Evolutionary conservation across 2,329 filamentous ascomycete genomes (phyloP).

Genomic region (Apiospora saccharicola): DNA sequence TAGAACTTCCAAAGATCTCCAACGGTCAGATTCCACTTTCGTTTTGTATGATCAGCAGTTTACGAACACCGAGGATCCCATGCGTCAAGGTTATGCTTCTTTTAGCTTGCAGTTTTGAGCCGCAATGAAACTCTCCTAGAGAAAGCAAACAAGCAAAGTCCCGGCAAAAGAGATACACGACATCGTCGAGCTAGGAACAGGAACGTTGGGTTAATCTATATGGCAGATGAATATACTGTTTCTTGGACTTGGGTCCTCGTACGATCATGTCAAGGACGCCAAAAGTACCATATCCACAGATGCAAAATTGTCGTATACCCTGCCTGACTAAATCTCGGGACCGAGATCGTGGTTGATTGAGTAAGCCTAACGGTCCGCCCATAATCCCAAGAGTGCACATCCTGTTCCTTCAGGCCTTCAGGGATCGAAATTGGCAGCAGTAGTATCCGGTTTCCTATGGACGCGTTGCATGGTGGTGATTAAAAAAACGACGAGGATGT

Average conservation of each 20-base stretch:
- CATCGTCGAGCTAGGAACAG: neutral
- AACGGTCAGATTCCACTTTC: neutral
- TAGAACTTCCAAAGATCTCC: neutral
- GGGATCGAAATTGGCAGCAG: too few species aligned
- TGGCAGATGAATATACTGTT: neutral
- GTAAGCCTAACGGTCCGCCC: neutral
- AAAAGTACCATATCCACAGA: neutral
- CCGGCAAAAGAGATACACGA: neutral
- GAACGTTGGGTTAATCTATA: neutral
- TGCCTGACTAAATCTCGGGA: neutral
- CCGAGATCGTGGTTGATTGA: neutral
- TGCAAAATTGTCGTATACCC: neutral
- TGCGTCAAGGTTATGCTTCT: neutral
- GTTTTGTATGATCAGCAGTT: neutral
- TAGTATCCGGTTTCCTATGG: too few species aligned
- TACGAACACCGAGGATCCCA: neutral
- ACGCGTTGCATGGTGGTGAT: too few species aligned
- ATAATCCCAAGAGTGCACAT: neutral
- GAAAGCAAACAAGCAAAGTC: neutral
- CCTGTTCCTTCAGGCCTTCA: too few species aligned
- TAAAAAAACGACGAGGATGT: too few species aligned
- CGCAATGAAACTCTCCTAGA: neutral
- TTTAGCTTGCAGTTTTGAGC: neutral
- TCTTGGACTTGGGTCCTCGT: neutral
- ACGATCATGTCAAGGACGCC: neutral